Percentiles rank a stretch among this genome's conserved stretches.
Evolutionary conservation across 2,329 filamentous ascomycete genomes (phyloP).

Genomic region (Cladosporium sp.): DNA sequence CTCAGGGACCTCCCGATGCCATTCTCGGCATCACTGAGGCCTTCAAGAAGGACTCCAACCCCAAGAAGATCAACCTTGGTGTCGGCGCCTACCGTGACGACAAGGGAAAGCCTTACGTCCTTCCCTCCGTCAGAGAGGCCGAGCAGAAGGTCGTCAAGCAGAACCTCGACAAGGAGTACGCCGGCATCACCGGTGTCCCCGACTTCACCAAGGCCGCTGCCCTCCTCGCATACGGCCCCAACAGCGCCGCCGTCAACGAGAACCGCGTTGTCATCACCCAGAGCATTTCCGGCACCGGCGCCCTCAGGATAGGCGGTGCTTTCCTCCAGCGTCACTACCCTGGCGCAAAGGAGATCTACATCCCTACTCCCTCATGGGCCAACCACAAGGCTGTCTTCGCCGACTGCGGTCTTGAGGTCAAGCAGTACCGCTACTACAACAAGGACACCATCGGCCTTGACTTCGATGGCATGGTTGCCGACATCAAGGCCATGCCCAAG

Average conservation of each 20-base stretch:
- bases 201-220: slow-evolving; percentile 92
- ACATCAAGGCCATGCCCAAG: slow-evolving; percentile 85
- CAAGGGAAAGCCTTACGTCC: slow-evolving; percentile 95
- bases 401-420: slow-evolving; percentile 85
- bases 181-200: slow-evolving; percentile 93
- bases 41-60: slow-evolving; percentile 81
- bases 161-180: slow-evolving; percentile 93
- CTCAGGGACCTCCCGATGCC: slow-evolving; percentile 87
- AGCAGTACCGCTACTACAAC: slow-evolving; percentile 99
- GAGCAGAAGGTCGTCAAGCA: slow-evolving; percentile 81
- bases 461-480: slow-evolving; percentile 88
- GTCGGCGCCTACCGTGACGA: slow-evolving; percentile 98
- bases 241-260: slow-evolving; percentile 72
- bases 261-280: slow-evolving; percentile 88
- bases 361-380: slow-evolving; percentile 94
- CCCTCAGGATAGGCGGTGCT: slow-evolving; percentile 88
- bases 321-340: slow-evolving; percentile 93
- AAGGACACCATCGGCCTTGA: slow-evolving; percentile 97
- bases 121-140: slow-evolving; percentile 86
- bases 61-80: slow-evolving; percentile 97
- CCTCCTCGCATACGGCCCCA: slow-evolving; percentile 82
- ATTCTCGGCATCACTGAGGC: slow-evolving; percentile 90
- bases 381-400: slow-evolving; percentile 97
- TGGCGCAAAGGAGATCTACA: slow-evolving; percentile 91
- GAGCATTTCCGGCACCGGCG: slow-evolving; percentile 96